Percentiles rank a stretch among this genome's conserved stretches.
Evolutionary conservation across 306 rosid species (phyloP).

Genomic region (Castanea mollissima): DNA sequence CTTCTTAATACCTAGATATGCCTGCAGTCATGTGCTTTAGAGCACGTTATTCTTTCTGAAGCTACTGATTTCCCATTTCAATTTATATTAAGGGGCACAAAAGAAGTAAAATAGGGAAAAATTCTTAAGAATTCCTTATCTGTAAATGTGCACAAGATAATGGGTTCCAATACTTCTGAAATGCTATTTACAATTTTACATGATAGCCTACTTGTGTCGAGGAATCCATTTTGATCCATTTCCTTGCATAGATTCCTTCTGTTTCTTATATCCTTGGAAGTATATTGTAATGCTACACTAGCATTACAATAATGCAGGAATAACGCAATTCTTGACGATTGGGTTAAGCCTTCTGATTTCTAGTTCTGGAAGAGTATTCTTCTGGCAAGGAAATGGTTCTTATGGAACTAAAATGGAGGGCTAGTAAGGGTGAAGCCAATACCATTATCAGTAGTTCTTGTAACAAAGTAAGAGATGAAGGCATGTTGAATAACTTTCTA

Average conservation of each 20-base stretch:
- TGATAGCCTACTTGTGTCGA: background rate
- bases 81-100: background rate
- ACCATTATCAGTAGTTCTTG: too few species aligned
- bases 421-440: too few species aligned
- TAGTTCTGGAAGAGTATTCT: too few species aligned
- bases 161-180: background rate
- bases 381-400: too few species aligned
- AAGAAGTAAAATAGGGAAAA: background rate
- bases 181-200: background rate
- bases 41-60: background rate
- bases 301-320: too few species aligned
- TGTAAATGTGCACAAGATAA: background rate
- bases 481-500: too few species aligned
- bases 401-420: too few species aligned
- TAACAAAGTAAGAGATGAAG: too few species aligned
- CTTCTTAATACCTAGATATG: background rate
- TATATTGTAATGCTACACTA: slow-evolving; percentile 24
- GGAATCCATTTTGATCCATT: background rate
- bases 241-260: slow-evolving; percentile 11
- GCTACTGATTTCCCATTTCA: background rate
- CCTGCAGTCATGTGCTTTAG: background rate
- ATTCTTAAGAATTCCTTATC: background rate
- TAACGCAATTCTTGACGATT: too few species aligned
- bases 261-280: background rate
- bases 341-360: too few species aligned